Evolutionary conservation across 352 stramenopile genomes (phyloP), one percentile per base, ranked within the genome.

Genomic region (Achlya hypogyna): DNA sequence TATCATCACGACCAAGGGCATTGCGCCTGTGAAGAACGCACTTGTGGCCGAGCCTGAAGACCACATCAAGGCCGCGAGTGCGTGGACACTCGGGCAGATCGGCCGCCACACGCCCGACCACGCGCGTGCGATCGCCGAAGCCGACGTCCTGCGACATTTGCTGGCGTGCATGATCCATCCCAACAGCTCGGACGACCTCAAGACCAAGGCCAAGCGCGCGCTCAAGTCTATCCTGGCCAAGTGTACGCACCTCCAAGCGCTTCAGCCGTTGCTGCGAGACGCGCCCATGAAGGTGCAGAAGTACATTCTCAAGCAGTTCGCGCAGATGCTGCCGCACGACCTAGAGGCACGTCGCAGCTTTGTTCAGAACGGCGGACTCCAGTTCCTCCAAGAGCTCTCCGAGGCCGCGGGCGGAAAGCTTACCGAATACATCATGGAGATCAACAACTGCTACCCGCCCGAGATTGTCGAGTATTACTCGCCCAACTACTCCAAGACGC

Each of bases 391-490:
- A 71, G 87, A 97, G 52, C 81, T 98, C 28, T 93, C 92, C 34
- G 91, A 97, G 70, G 89, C 78, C 2, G 89, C 90, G 1, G 87
- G 84, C 6, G 90, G 91, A n/a, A 98, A 98, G 68, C 81, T 98
- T 38, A 95, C 86, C 6, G 91, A 98, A 72, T 97, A 96, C 75
- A 98, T 98, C 65, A 74, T 93, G 65, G 84, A 96, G 67, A 98
- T 98, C 78, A 98, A 98, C 81, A 96, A 91, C 56, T 98, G 91
- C 75, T 98, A 98, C 73, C 94, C 94, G 20, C 89, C 91, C 0
- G 94, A 98, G 71, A 96, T 98, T 54, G 93, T 98, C 53, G 90
- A 98, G 75, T 98, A 98, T 72, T 98, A 98, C 77, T 97, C 88
- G 62, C 91, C 92, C 28, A 96, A 97, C 70, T 98, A 98, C 77